Conservation (phyloP, 345 rosid species). For the Sisymbrium irio region DNA sequence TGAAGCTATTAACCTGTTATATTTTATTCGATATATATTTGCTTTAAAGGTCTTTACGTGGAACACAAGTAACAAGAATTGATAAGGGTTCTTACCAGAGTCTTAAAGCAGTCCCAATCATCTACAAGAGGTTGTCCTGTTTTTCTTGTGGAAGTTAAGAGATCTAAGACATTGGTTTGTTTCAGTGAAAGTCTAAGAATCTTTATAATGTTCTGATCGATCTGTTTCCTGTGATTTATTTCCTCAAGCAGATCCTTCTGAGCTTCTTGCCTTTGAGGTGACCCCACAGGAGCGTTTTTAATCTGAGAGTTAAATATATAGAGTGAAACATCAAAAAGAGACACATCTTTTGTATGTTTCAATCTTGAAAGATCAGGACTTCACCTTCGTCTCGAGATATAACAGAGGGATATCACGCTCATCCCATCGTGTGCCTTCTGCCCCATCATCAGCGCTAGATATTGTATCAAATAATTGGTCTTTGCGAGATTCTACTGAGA, state of each 20-base stretch:
- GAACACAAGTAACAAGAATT: neutral
- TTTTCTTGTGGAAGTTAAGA: conserved; percentile 39
- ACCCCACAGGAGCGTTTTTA: conserved; percentile 36
- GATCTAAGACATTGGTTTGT: conserved; percentile 20
- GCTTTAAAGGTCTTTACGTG: neutral
- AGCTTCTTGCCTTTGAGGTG: conserved; percentile 45
- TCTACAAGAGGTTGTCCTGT: conserved; percentile 56
- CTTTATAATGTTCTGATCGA: conserved; percentile 38
- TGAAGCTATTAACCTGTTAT: conserved; percentile 44
- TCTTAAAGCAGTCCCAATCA: conserved; percentile 66
- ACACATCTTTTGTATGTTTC: neutral
- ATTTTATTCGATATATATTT: neutral
- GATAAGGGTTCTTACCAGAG: conserved; percentile 36
- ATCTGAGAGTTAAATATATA: conserved; percentile 38
- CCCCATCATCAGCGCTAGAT: conserved; percentile 5
- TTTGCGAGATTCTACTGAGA: conserved; percentile 21
- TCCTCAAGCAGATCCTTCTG: conserved; percentile 29
- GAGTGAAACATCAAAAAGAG: neutral
- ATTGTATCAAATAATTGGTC: neutral
- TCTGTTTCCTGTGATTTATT: conserved; percentile 33
- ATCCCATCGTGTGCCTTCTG: conserved; percentile 52
- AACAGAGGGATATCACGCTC: conserved; percentile 43
- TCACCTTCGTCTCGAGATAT: conserved; percentile 41
- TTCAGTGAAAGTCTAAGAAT: conserved; percentile 37
- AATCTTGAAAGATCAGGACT: neutral